Percentiles rank a stretch among this genome's conserved stretches.
Conservation (phyloP, 129 eudicot species). For the Tagetes erecta region DNA sequence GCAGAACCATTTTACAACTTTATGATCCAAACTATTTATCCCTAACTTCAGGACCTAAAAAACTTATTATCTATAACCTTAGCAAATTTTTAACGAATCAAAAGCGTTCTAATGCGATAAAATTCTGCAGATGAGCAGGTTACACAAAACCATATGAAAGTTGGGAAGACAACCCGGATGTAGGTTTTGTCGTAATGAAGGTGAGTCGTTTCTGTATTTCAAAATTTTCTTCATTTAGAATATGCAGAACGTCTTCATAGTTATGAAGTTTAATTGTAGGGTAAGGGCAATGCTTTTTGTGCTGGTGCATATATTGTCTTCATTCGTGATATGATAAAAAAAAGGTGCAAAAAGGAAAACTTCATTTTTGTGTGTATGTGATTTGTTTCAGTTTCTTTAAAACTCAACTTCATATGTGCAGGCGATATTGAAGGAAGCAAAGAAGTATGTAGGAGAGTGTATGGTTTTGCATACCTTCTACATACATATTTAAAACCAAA, state of each 20-base stretch:
- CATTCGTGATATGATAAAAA: slow-evolving; percentile 34
- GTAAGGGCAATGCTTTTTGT: slow-evolving; percentile 69
- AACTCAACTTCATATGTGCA: slow-evolving; percentile 35
- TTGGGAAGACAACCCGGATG: slow-evolving; percentile 65
- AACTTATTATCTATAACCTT: neutral
- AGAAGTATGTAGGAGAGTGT: slow-evolving; percentile 55
- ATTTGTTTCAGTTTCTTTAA: neutral
- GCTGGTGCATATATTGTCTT: slow-evolving; percentile 77
- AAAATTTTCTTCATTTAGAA: neutral
- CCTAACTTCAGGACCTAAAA: neutral
- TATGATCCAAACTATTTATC: neutral
- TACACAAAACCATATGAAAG: slow-evolving; percentile 56
- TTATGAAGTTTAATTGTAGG: slow-evolving; percentile 46
- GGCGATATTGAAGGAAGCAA: slow-evolving; percentile 65
- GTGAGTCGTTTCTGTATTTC: slow-evolving; percentile 32
- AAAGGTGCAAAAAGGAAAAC: slow-evolving; percentile 35
- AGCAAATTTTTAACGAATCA: neutral
- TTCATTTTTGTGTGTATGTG: neutral
- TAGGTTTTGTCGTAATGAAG: slow-evolving; percentile 74
- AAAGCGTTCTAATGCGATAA: neutral
- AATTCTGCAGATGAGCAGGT: slow-evolving; percentile 51
- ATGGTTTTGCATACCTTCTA: slow-evolving; percentile 55
- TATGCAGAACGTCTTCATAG: slow-evolving; percentile 1
- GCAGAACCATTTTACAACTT: neutral
- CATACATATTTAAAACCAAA: slow-evolving; percentile 75